Conservation (phyloP, 805 yeast genomes). For the Yueomyces sp. region DNA sequence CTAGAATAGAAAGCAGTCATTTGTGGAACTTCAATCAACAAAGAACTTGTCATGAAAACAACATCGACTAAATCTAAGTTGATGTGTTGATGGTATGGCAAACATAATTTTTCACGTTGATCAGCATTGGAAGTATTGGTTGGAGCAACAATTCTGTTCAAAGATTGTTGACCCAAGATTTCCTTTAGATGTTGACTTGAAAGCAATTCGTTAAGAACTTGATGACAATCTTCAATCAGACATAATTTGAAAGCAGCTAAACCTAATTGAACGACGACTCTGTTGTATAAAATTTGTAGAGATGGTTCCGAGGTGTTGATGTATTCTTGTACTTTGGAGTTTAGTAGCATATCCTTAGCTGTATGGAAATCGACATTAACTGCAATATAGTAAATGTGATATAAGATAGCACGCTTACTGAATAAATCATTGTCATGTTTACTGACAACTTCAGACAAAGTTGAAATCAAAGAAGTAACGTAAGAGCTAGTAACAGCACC, state of each 20-base stretch:
- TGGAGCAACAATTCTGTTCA: constrained; percentile 50
- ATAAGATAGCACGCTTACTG: constrained; percentile 73
- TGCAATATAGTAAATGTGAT: constrained; percentile 83
- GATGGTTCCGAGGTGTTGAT: constrained; percentile 77
- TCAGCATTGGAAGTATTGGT: constrained; percentile 15
- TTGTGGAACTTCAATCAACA: constrained; percentile 84
- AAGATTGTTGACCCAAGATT: constrained; percentile 77
- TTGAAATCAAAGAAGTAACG: constrained; percentile 46
- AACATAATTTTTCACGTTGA: constrained; percentile 45
- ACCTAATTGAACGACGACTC: constrained; percentile 92
- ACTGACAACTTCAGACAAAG: constrained; percentile 51
- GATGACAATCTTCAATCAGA: constrained; percentile 72
- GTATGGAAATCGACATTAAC: constrained; percentile 69
- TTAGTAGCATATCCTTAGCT: constrained; percentile 80
- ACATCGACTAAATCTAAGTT: constrained; percentile 90
- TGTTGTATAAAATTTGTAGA: constrained; percentile 83
- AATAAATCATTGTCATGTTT: constrained; percentile 53
- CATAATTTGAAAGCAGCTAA: constrained; percentile 90
- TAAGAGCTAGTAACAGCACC: constrained; percentile 25
- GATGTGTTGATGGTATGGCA: constrained; percentile 98
- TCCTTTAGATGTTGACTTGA: constrained; percentile 80
- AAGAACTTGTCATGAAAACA: constrained; percentile 79
- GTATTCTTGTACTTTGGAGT: constrained; percentile 72
- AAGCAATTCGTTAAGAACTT: constrained; percentile 75
- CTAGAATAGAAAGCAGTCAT: constrained; percentile 57